phyloP scores from a whole-genome alignment of 441 rosid species.

The Lagerstroemia fauriei region DNA sequence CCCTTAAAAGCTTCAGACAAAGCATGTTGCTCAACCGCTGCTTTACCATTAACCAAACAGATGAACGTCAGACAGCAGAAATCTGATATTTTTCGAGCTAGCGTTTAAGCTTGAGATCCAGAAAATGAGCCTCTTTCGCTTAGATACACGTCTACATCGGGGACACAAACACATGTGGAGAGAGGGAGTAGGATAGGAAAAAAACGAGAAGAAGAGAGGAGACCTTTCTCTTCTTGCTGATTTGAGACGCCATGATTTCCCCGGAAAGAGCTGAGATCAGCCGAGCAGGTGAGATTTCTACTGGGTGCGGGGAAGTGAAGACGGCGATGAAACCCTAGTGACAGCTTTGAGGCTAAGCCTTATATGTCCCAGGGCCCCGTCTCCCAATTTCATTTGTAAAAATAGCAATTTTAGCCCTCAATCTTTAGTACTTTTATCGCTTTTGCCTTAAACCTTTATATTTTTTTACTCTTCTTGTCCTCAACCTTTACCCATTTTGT shows the following conservation, averaged over 20 bases:
- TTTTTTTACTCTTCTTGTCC: too few species aligned
- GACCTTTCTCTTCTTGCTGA: conserved; percentile 75
- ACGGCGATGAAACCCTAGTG: conserved; percentile 9
- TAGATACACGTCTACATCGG: too few species aligned
- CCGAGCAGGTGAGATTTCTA: not conserved
- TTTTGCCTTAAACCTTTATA: too few species aligned
- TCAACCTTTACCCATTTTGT: too few species aligned
- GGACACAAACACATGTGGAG: not conserved
- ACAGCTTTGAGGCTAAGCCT: not conserved
- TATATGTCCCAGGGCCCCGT: too few species aligned
- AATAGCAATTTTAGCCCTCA: too few species aligned
- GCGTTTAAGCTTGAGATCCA: not conserved
- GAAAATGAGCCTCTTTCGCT: not conserved
- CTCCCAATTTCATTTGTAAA: too few species aligned
- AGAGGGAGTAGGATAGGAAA: not conserved
- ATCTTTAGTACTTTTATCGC: too few species aligned
- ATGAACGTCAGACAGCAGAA: not conserved
- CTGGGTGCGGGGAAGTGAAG: not conserved
- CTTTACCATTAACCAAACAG: not conserved
- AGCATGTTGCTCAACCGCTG: not conserved
- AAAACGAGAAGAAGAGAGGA: not conserved
- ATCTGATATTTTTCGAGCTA: not conserved
- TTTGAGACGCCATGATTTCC: conserved; percentile 55
- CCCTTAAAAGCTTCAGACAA: not conserved
- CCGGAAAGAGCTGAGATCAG: not conserved